These are phyloP conservation scores for Pseudofabraea citricarpa DNA, from an alignment of 2,329 filamentous ascomycete species.

Conservation along the genomic window DNA sequence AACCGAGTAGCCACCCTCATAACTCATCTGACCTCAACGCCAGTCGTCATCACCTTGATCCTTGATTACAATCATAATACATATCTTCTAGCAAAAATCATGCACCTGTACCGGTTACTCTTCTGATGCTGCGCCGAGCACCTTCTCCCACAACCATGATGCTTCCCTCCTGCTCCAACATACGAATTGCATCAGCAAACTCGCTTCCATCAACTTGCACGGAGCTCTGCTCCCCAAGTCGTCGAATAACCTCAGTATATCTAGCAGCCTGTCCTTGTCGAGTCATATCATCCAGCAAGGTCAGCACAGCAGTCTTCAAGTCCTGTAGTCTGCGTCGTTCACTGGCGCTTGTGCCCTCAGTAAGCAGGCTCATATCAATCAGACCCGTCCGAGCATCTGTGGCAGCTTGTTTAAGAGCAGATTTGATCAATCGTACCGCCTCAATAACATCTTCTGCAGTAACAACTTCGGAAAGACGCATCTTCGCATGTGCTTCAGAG, in stretches of 20 bases:
- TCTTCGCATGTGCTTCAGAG: slow-evolving; percentile 93
- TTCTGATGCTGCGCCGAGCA: slow-evolving; percentile 72
- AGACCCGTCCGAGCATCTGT: slow-evolving; percentile 86
- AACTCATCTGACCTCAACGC: no score
- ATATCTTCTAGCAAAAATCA: no score
- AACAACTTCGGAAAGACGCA: slow-evolving; percentile 77
- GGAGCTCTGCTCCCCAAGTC: slow-evolving; percentile 66
- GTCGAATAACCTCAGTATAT: slow-evolving; percentile 72
- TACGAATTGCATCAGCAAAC: slow-evolving; percentile 75
- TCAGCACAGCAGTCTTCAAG: slow-evolving; percentile 73
- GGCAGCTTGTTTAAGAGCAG: slow-evolving; percentile 93
- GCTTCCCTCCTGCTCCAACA: slow-evolving; percentile 78
- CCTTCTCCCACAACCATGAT: slow-evolving; percentile 83
- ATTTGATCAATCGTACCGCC: slow-evolving; percentile 88
- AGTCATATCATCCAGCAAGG: slow-evolving; percentile 75
- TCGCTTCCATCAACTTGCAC: slow-evolving; percentile 71
- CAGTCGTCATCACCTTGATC: no score
- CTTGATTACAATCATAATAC: no score
- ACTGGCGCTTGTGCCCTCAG: slow-evolving; percentile 86
- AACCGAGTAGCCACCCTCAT: no score
- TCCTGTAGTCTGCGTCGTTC: slow-evolving; percentile 80
- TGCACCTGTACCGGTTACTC: slow-evolving; percentile 50
- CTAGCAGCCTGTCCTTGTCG: slow-evolving; percentile 62
- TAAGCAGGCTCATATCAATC: slow-evolving; percentile 94
- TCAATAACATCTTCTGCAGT: slow-evolving; percentile 80